These are phyloP conservation scores for Spergularia bocconei DNA, from an alignment of 148 eudicot species.

Conservation along the genomic window DNA sequence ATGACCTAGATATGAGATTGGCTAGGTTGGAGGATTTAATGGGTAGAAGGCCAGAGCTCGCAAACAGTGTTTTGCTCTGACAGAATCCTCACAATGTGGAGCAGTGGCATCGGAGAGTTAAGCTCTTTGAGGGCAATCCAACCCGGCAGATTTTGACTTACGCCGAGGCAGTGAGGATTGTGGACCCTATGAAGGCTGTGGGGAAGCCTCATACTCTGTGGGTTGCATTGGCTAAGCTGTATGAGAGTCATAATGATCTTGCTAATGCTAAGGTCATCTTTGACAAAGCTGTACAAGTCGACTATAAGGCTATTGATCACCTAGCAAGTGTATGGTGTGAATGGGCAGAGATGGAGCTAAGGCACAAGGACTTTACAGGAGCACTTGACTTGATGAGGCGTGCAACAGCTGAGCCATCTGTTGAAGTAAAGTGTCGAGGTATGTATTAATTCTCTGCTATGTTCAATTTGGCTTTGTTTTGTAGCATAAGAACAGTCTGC, in stretches of 20 bases:
- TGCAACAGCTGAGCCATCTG: constrained; percentile 92
- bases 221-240: constrained; percentile 93
- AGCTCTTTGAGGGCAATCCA: constrained; percentile 90
- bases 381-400: constrained; percentile 90
- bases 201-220: constrained; percentile 95
- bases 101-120: constrained; percentile 94
- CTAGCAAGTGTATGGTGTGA: constrained; percentile 96
- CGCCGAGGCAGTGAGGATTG: constrained; percentile 92
- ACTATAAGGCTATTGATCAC: constrained; percentile 81
- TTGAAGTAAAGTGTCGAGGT: constrained; percentile 90
- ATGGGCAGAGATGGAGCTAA: constrained; percentile 97
- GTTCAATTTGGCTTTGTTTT: neutral
- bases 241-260: constrained; percentile 75
- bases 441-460: constrained; percentile 11
- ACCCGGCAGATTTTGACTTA: constrained; percentile 79
- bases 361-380: constrained; percentile 68
- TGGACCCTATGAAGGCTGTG: constrained; percentile 92
- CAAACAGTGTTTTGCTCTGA: constrained; percentile 90
- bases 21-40: constrained; percentile 75
- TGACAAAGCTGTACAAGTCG: constrained; percentile 94
- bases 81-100: constrained; percentile 98
- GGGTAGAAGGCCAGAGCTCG: constrained; percentile 86
- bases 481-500: neutral
- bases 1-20: constrained; percentile 74
- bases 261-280: constrained; percentile 83